Evolutionary conservation across 2,329 filamentous ascomycete species (phyloP).

Genomic region (Cercospora canescens): DNA sequence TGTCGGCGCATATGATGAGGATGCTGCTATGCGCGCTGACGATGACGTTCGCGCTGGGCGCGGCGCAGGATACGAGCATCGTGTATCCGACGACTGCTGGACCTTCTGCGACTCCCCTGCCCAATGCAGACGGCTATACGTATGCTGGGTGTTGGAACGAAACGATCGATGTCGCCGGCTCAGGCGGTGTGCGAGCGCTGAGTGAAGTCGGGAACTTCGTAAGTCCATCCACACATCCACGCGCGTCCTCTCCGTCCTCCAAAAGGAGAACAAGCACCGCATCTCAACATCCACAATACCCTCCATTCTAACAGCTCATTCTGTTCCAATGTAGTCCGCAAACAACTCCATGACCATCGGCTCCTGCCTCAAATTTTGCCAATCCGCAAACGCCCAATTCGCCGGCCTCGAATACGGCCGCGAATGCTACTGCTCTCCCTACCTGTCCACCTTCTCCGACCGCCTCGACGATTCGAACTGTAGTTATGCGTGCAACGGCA

Average conservation of each 20-base stretch:
- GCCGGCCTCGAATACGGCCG: conserved; percentile 59
- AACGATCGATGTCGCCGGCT: conserved; percentile 43
- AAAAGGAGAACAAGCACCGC: too few species aligned
- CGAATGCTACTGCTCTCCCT: conserved; percentile 62
- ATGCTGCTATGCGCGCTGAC: not conserved
- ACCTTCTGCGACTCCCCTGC: conserved; percentile 24
- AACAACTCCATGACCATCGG: conserved; percentile 54
- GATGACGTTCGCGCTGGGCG: conserved; percentile 4
- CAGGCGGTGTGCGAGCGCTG: conserved; percentile 50
- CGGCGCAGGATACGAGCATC: conserved; percentile 27
- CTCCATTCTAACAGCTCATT: not conserved
- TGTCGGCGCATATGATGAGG: not conserved
- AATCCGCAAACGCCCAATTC: conserved; percentile 41
- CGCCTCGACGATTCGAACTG: conserved; percentile 52
- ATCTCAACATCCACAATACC: not conserved
- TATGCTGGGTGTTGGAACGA: conserved; percentile 63
- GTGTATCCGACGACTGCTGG: conserved; percentile 32
- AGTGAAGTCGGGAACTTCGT: conserved; percentile 44
- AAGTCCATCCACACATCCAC: conserved; percentile 11
- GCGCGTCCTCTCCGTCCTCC: not conserved
- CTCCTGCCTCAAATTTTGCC: conserved; percentile 55
- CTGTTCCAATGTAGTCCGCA: conserved; percentile 23
- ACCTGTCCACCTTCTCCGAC: conserved; percentile 49
- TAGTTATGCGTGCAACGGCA: conserved; percentile 56
- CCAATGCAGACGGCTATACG: conserved; percentile 39